Base-by-base conservation (phyloP, 441 rosid genomes). In the Flueggea neowawraea region DNA sequence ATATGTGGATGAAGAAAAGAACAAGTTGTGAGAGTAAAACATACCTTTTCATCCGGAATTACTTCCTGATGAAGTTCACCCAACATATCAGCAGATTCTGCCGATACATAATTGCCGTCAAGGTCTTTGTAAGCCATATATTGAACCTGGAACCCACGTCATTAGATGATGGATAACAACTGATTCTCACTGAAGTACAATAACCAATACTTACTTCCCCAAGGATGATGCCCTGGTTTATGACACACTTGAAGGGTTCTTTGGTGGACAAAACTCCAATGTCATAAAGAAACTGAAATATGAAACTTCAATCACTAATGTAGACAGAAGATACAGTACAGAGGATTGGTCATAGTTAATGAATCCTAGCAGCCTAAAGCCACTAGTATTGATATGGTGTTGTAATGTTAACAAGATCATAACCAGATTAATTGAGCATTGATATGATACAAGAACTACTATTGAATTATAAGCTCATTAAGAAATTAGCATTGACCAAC, bases 171-270 rank as follows among this genome's bases (percentile, higher is more conserved):
- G 32, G 6, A 14, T 39, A 10, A 36, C 7, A 3, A 7, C 8
- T 10, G 10, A 16, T 17, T 11, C 12, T 58, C 39, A 7, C 12
- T 15, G 10, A 16, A 16, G 41, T 22, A 62, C 16, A 63, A 67
- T 58, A 4, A 66, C 71, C 36, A 22, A 47, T 60, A 70, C 95
- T 81, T 72, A 90, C 98, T 77, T 87, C 97, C 31, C 99, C 99
- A 53, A 94, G 99, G 76, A 94, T 89, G 73, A 94, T 86, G 74
- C 99, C 99, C 78, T 91, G 97, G 77, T 94, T 94, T 81, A 94
- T 94, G 67, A 94, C 97, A 72, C 97, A 89, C 73, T 89, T 84
- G 86, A 94, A 91, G 31, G 99, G 99, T 77, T 94, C 99, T 75
- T 82, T 86, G 9, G 96, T 87, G 14, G 99, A 89, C 55, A 91